phyloP scores from a whole-genome alignment of 2,329 filamentous ascomycete genomes.

The Dactylonectria estremocensis region DNA sequence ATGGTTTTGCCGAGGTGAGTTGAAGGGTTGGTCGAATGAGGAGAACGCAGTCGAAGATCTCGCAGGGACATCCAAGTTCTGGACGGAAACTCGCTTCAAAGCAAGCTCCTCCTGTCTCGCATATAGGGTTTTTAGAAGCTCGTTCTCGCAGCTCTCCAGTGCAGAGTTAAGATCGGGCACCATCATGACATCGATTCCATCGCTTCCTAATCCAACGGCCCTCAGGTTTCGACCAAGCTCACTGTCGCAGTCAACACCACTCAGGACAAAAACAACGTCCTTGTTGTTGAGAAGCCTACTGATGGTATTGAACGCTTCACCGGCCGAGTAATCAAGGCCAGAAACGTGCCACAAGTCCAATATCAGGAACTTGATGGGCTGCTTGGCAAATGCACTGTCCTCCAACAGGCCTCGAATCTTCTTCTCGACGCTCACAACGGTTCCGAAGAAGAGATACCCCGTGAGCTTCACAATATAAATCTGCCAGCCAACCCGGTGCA shows the following conservation, averaged over 20 bases:
- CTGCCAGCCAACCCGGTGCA: constrained; percentile 88
- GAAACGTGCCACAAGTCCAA: constrained; percentile 92
- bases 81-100: constrained; percentile 59
- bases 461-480: constrained; percentile 93
- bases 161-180: constrained; percentile 94
- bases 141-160: constrained; percentile 94
- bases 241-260: constrained; percentile 82
- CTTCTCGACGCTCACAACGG: constrained; percentile 94
- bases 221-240: constrained; percentile 84
- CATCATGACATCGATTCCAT: constrained; percentile 81
- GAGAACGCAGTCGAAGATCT: constrained; percentile 51
- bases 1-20: constrained; percentile 85
- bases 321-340: constrained; percentile 95
- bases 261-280: constrained; percentile 85
- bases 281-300: constrained; percentile 85
- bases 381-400: constrained; percentile 82
- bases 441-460: constrained; percentile 98
- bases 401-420: constrained; percentile 87
- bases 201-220: constrained; percentile 85
- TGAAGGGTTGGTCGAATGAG: constrained; percentile 65
- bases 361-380: constrained; percentile 90
- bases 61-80: constrained; percentile 65
- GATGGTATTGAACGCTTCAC: constrained; percentile 94
- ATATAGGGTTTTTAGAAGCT: constrained; percentile 87
- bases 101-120: constrained; percentile 75